phyloP scores from a whole-genome alignment of 108 stramenopile genomes.

The Bacterosira constricta region DNA sequence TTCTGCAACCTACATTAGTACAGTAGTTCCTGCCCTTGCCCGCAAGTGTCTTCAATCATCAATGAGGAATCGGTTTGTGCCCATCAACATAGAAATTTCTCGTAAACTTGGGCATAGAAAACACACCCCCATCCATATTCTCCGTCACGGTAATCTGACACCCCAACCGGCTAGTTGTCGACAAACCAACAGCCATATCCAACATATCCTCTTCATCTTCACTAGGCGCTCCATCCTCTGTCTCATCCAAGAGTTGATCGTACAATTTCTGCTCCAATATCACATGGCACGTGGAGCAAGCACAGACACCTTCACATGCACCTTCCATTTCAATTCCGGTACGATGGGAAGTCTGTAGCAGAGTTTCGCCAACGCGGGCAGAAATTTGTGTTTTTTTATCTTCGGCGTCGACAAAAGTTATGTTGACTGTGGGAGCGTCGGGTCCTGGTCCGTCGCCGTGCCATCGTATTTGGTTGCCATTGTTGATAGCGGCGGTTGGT shows the following conservation, averaged over 20 bases:
- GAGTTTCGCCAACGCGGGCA: constrained; percentile 76
- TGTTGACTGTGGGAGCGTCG: constrained; percentile 65
- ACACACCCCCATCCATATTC: constrained; percentile 91
- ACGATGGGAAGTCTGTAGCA: constrained; percentile 83
- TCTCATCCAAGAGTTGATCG: constrained; percentile 67
- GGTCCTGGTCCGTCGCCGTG: constrained; percentile 71
- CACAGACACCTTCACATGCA: constrained; percentile 98
- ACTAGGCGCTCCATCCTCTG: constrained; percentile 62
- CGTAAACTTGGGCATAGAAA: constrained; percentile 91
- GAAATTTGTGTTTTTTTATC: constrained; percentile 41
- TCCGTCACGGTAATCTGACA: constrained; percentile 90
- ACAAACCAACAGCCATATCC: constrained; percentile 97
- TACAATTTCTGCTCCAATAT: constrained; percentile 85
- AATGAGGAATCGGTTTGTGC: constrained; percentile 97
- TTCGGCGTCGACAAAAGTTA: constrained; percentile 73
- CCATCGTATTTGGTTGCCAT: constrained; percentile 41
- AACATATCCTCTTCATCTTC: constrained; percentile 98
- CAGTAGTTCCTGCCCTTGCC: no score
- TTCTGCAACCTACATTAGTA: no score
- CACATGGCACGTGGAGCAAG: constrained; percentile 98
- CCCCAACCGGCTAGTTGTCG: constrained; percentile 92
- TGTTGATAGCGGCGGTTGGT: neutral
- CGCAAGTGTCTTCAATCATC: constrained; percentile 15
- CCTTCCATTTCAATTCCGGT: constrained; percentile 90
- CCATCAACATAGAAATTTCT: constrained; percentile 99